Evolutionary conservation across 1,139 yeast species (phyloP), one percentile per base, ranked within the genome.

Genomic region (Fermentozyma sake): DNA sequence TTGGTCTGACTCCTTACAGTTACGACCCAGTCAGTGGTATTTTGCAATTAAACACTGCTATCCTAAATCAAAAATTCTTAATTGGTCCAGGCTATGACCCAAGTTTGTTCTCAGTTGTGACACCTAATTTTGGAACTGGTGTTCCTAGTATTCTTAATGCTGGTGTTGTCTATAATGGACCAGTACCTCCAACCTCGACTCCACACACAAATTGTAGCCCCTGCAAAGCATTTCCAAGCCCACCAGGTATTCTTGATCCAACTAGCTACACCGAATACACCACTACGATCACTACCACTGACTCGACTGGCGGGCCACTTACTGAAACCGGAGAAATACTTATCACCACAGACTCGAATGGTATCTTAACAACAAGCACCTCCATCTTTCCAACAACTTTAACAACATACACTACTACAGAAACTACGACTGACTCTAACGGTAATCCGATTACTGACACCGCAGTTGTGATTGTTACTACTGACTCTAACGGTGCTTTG

Each of bases 41-140:
- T 16, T 42, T 45, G 34, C 35, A 37, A 7, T 29, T 44, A 17
- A 16, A 14, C 30, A 18, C 34, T 11, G 27, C 23, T 2, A n/a
- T 30, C 9, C 17, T 26, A 5, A 11, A 22, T 6, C 37, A 36
- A 10, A 16, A 30, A 2, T 48, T 42, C 32, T 34, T 32, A 6
- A 50, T 50, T 29, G 56, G 56, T 30, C 14, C 34, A 6, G 55
- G 54, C 6, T 50, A 50, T 29, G 36, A 38, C 23, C 22, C 37
- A 4, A n/a, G 14, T 6, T 30, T 23, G 12, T 46, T 50, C 33
- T 12, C 32, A 20, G 34, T 29, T 8, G 37, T 39, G 10, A 36
- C 35, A 21, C 41, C 43, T 19, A 32, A 33, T 20, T 42, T 28
- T 17, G 50, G 50, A 25, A 23, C 22, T 4, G 30, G 30, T 4